Evolutionary conservation across 257 asterid species (phyloP).

Genomic region (Scutellaria baicalensis): DNA sequence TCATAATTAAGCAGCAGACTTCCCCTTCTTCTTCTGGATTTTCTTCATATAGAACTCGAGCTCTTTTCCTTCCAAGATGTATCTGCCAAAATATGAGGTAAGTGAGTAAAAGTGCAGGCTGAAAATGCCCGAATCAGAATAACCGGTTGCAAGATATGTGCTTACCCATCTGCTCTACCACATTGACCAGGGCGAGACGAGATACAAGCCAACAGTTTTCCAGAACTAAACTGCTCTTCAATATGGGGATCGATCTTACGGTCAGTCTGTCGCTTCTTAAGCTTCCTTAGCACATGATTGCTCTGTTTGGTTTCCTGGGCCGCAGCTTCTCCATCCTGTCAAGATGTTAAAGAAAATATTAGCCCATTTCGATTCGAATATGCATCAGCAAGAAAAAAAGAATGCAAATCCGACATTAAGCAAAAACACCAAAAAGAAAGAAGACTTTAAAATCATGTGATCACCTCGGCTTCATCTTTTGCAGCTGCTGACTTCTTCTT

Average conservation of each 20-base stretch:
- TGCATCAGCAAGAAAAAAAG: not conserved
- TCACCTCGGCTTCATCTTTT: slow-evolving; percentile 35
- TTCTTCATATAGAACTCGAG: slow-evolving; percentile 35
- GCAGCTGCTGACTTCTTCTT: slow-evolving; percentile 26
- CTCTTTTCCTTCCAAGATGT: slow-evolving; percentile 36
- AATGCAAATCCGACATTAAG: not conserved
- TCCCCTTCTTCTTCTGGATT: slow-evolving; percentile 35
- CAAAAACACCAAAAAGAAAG: not conserved
- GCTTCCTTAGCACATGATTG: slow-evolving; percentile 39
- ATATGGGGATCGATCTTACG: slow-evolving; percentile 35
- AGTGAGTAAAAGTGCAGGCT: not conserved
- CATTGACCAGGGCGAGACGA: slow-evolving; percentile 58
- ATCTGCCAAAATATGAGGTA: not conserved
- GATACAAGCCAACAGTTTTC: slow-evolving; percentile 44
- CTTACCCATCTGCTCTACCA: slow-evolving; percentile 57
- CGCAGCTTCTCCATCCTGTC: slow-evolving; percentile 36
- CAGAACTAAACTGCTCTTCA: slow-evolving; percentile 50
- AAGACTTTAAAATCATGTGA: not conserved
- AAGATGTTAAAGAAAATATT: not conserved
- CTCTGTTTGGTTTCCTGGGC: slow-evolving; percentile 40
- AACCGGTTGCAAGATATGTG: not conserved
- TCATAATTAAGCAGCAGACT: slow-evolving; percentile 15
- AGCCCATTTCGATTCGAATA: not conserved
- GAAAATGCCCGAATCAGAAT: not conserved
- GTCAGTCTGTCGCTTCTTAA: slow-evolving; percentile 37